These are phyloP conservation scores for Saprolegnia diclina DNA, from an alignment of 352 stramenopile species.

Conservation along the genomic window DNA sequence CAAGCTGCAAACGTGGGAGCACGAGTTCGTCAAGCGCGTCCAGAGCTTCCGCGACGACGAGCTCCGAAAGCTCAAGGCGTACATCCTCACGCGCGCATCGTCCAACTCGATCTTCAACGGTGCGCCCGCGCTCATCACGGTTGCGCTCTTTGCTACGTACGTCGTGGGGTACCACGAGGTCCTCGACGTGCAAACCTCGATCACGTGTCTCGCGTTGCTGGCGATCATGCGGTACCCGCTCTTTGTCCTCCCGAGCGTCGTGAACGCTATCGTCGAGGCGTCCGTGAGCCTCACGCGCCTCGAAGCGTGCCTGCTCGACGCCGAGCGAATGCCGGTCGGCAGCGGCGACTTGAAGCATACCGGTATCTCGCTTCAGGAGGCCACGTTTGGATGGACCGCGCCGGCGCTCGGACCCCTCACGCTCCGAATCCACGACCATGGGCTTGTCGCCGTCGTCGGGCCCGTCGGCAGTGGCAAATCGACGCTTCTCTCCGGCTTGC, in stretches of 20 bases:
- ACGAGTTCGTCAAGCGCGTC: conserved; percentile 65
- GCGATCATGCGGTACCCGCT: conserved; percentile 96
- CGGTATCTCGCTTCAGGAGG: conserved; percentile 37
- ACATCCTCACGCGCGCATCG: conserved; percentile 45
- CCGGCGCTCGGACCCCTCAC: conserved; percentile 42
- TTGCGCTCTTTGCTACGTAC: conserved; percentile 86
- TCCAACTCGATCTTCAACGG: conserved; percentile 64
- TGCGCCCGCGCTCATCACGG: conserved; percentile 89
- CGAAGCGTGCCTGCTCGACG: conserved; percentile 46
- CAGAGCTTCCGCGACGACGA: conserved; percentile 57
- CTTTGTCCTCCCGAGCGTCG: conserved; percentile 92
- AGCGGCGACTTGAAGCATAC: conserved; percentile 55
- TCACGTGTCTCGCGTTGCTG: conserved; percentile 94
- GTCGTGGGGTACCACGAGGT: conserved; percentile 69
- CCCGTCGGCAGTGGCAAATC: conserved; percentile 93
- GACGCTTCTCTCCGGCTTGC: conserved; percentile 73
- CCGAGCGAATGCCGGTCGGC: conserved; percentile 59
- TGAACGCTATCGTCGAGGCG: conserved; percentile 93
- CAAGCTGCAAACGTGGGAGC: conserved; percentile 96
- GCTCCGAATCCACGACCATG: conserved; percentile 74
- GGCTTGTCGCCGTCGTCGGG: conserved; percentile 92
- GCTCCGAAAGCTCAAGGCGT: conserved; percentile 64
- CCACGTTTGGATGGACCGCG: conserved; percentile 61
- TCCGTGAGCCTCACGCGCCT: conserved; percentile 62
- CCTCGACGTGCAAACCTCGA: conserved; percentile 87